These are phyloP conservation scores for Boletellus emodensis DNA, from an alignment of 768 basidiomycete genomes.

Conservation along the genomic window DNA sequence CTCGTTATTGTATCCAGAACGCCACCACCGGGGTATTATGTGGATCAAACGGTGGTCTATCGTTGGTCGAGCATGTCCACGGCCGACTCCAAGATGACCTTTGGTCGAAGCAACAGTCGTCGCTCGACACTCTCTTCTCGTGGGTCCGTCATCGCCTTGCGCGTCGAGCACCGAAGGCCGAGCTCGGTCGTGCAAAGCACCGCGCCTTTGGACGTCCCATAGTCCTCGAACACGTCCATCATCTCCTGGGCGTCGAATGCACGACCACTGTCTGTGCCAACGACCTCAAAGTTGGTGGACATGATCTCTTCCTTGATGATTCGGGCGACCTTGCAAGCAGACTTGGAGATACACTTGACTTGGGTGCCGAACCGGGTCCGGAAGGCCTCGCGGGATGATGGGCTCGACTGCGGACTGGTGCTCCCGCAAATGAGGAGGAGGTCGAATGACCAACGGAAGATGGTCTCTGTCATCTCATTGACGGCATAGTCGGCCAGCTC, in stretches of 20 bases:
- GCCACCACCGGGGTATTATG: neutral
- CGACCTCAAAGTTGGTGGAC: constrained; percentile 70
- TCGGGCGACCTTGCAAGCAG: constrained; percentile 58
- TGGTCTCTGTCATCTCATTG: constrained; percentile 71
- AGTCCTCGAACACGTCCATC: constrained; percentile 62
- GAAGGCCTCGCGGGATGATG: constrained; percentile 38
- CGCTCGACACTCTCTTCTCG: constrained; percentile 49
- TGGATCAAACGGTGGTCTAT: constrained; percentile 1
- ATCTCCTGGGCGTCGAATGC: constrained; percentile 49
- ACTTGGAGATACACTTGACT: constrained; percentile 60
- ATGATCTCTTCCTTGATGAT: constrained; percentile 72
- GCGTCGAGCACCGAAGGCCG: constrained; percentile 62
- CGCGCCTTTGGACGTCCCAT: constrained; percentile 44
- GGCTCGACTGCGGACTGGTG: constrained; percentile 36
- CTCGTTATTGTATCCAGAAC: neutral
- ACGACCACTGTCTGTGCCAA: constrained; percentile 53
- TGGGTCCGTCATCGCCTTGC: constrained; percentile 29
- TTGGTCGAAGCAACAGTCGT: constrained; percentile 63
- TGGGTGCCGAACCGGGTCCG: constrained; percentile 54
- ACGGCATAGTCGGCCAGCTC: constrained; percentile 60
- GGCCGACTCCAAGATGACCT: constrained; percentile 74
- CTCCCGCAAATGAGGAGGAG: constrained; percentile 64
- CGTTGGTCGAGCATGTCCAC: constrained; percentile 44
- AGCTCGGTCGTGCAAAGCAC: constrained; percentile 71
- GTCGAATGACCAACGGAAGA: constrained; percentile 67